Base-by-base conservation (phyloP, 345 rosid genomes). In the Pistacia integerrima region DNA sequence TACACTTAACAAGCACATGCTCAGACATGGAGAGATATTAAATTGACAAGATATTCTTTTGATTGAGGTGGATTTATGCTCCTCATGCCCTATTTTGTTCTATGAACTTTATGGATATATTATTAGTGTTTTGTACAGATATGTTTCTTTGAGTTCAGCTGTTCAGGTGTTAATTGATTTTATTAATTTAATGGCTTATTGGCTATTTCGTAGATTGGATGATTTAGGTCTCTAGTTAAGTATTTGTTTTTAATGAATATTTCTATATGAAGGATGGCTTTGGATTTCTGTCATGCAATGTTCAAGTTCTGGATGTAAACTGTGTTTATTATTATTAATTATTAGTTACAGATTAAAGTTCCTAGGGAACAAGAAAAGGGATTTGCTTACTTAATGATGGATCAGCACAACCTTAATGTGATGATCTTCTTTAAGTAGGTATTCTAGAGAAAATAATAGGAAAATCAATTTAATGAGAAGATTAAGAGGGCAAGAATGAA, bases 11-110 rank as follows among this genome's bases (percentile, higher is more conserved):
- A 22, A 22, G 22, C 22, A 22, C 22, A 22, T 22, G 22, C 22
- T 22, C 22, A 22, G 22, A 22, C 22, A 61, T 22, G 22, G 22
- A 22, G 22, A 22, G 22, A 28, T 6, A 11, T 48, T 68, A 17
- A 22, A 73, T 49, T 69, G 72, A 49, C 65, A 22, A 54, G 66
- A 16, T 10, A 59, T 70, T 64, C 58, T 55, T 75, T 54, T 57
- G 17, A 11, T 30, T 22, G 56, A 75, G 18, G 8, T 22, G 22
- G 57, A 17, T 20, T 69, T 41, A 30, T 49, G 38, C 7, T 41
- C 12, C 33, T 22, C 5, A 36, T 36, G 46, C 41, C 33, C 17
- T 56, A 49, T 11, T 55, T 66, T 22, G 9, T 64, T 22, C 3
- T 38, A 38, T 38, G 44, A 76, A 22, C 22, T 22, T 22, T 22